Conservation (phyloP, 1,284 basidiomycete genomes). For the Leccinum pachyderme region DNA sequence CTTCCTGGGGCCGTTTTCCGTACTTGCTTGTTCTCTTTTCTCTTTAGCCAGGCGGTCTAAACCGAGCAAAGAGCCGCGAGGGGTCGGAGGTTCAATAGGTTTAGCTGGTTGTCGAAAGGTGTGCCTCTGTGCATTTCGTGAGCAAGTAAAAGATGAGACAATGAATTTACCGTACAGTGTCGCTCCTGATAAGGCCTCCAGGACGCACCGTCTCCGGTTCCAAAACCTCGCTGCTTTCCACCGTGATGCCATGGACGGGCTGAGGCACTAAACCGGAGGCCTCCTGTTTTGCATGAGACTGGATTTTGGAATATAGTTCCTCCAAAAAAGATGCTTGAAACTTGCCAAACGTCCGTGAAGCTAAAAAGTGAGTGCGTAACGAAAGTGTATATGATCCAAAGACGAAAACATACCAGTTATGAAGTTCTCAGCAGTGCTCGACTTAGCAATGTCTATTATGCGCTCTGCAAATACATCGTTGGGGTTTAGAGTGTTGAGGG, state of each 20-base stretch:
- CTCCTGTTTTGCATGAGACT: no score
- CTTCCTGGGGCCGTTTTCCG: conserved; percentile 57
- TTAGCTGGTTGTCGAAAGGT: conserved; percentile 74
- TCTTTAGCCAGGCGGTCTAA: conserved; percentile 86
- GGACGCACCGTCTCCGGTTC: conserved; percentile 74
- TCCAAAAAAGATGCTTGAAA: no score
- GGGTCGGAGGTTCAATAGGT: conserved; percentile 70
- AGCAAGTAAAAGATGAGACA: background rate
- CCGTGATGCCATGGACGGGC: conserved; percentile 42
- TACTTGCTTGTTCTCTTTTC: conserved; percentile 66
- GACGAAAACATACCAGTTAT: no score
- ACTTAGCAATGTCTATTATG: no score
- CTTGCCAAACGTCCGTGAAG: no score
- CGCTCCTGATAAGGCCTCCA: conserved; percentile 72
- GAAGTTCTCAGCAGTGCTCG: no score
- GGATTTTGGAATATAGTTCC: no score
- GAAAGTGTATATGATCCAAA: no score
- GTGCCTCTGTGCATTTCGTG: conserved; percentile 48
- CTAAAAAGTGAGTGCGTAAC: no score
- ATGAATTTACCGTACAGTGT: conserved; percentile 50
- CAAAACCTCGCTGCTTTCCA: conserved; percentile 79
- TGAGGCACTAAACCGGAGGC: no score
- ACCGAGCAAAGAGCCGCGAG: conserved; percentile 76
- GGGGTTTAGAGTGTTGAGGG: no score
- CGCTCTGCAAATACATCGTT: no score